Conservation (phyloP, 2,329 filamentous ascomycete genomes). For the Plectosphaerella sp. region DNA sequence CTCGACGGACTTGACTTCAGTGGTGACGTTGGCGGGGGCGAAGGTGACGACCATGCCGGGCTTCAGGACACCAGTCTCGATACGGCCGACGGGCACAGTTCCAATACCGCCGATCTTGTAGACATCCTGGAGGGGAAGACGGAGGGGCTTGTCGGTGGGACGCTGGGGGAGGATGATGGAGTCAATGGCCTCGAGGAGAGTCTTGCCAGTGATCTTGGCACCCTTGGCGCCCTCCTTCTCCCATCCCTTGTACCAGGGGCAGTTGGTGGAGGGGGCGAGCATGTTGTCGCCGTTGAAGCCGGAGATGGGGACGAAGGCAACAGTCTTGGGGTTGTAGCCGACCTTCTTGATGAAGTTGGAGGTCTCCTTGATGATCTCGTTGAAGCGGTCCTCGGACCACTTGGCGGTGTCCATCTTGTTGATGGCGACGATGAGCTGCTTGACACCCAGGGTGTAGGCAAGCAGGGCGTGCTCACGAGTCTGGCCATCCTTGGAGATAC, state of each 20-base stretch:
- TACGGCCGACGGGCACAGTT: conserved; percentile 99
- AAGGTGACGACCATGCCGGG: conserved; percentile 94
- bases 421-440: conserved; percentile 99
- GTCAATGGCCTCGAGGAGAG: conserved; percentile 98
- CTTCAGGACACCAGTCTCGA: conserved; percentile 98
- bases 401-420: conserved; percentile 99
- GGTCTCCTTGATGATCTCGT: conserved; percentile 99
- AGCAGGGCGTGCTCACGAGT: conserved; percentile 99
- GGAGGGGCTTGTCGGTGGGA: conserved; percentile 98
- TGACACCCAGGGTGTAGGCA: conserved; percentile 99
- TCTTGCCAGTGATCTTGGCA: conserved; percentile 87
- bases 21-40: conserved; percentile 97
- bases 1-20: conserved; percentile 99
- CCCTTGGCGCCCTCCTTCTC: conserved; percentile 90
- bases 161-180: conserved; percentile 88
- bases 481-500: conserved; percentile 99
- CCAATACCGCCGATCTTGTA: conserved; percentile 99
- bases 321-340: conserved; percentile 99
- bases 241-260: conserved; percentile 99
- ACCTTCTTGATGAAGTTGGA: conserved; percentile 99
- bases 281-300: conserved; percentile 99
- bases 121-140: conserved; percentile 99
- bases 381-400: conserved; percentile 94
- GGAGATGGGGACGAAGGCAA: conserved; percentile 99
- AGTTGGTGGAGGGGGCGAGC: conserved; percentile 84